A percentile compares a stretch with the other conserved stretches of the same genome.
Evolutionary conservation across 352 stramenopile species (phyloP).

Genomic region (Blastocystis sp.): DNA sequence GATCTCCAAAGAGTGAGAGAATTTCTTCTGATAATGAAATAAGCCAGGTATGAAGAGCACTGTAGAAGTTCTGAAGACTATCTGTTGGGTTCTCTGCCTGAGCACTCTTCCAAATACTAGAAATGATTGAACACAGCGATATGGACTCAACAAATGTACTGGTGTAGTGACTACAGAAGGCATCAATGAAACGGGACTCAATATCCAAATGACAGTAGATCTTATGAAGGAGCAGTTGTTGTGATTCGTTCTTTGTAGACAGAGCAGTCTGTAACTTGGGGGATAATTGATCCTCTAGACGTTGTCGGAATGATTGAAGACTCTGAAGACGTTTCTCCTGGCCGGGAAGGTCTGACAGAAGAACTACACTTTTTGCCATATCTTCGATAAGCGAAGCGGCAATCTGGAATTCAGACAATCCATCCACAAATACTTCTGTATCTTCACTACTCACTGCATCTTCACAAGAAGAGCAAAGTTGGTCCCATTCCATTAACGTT

Average conservation of each 20-base stretch:
- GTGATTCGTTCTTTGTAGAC: background rate
- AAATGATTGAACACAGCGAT: background rate
- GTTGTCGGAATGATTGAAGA: background rate
- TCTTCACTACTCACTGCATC: background rate
- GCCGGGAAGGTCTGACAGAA: background rate
- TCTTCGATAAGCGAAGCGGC: constrained; percentile 1
- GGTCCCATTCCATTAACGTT: constrained; percentile 9
- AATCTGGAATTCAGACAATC: background rate
- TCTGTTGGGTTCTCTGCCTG: background rate
- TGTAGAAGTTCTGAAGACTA: constrained; percentile 6
- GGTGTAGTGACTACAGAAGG: background rate
- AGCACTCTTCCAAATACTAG: background rate
- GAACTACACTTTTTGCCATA: background rate
- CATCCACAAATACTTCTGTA: background rate
- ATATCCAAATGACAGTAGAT: background rate
- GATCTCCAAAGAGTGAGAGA: background rate
- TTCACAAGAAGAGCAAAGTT: background rate
- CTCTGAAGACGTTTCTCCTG: background rate
- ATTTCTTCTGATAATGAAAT: background rate
- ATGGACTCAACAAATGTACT: background rate
- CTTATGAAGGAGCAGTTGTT: background rate
- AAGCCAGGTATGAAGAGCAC: background rate
- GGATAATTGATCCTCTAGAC: background rate
- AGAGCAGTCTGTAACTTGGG: background rate
- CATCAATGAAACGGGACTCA: constrained; percentile 3